A percentile compares a stretch with the other conserved stretches of the same genome.
Conservation (phyloP, 108 stramenopile species). For the Nannochloropsis gaditana region DNA sequence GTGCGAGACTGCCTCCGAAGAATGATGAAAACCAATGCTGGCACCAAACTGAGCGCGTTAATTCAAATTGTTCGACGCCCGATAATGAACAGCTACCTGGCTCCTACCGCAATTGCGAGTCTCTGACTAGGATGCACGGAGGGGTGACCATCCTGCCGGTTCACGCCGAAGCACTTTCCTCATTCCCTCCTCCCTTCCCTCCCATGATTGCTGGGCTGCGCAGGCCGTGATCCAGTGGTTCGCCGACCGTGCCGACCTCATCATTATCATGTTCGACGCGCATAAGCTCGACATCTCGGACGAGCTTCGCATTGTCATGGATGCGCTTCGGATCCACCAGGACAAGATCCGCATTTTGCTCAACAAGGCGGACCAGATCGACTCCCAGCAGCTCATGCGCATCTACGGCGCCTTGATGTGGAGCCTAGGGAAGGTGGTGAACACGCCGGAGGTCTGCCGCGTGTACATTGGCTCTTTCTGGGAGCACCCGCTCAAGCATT, state of each 20-base stretch:
- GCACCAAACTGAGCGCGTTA: too few species aligned
- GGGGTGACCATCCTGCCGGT: too few species aligned
- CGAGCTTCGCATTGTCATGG: constrained; percentile 80
- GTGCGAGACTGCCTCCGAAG: too few species aligned
- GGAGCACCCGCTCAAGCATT: constrained; percentile 74
- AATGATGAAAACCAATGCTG: too few species aligned
- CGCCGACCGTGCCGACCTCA: constrained; percentile 74
- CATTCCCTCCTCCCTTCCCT: not conserved
- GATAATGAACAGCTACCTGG: not conserved
- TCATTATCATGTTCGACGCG: constrained; percentile 92
- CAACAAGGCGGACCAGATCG: constrained; percentile 89
- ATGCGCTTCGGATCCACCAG: constrained; percentile 71
- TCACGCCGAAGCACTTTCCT: not conserved
- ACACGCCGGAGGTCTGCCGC: constrained; percentile 94
- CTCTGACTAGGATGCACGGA: not conserved
- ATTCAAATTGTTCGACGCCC: too few species aligned
- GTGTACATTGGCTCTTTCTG: constrained; percentile 97
- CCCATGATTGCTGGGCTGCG: not conserved
- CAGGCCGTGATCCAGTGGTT: constrained; percentile 50
- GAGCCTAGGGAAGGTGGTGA: constrained; percentile 91
- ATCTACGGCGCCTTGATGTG: constrained; percentile 97
- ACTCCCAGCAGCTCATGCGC: constrained; percentile 92
- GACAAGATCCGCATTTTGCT: constrained; percentile 89
- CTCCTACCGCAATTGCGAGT: constrained; percentile 19
- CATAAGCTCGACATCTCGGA: constrained; percentile 95